phyloP scores from a whole-genome alignment of 2,329 filamentous ascomycete genomes.

The Ustilaginoidea virens region DNA sequence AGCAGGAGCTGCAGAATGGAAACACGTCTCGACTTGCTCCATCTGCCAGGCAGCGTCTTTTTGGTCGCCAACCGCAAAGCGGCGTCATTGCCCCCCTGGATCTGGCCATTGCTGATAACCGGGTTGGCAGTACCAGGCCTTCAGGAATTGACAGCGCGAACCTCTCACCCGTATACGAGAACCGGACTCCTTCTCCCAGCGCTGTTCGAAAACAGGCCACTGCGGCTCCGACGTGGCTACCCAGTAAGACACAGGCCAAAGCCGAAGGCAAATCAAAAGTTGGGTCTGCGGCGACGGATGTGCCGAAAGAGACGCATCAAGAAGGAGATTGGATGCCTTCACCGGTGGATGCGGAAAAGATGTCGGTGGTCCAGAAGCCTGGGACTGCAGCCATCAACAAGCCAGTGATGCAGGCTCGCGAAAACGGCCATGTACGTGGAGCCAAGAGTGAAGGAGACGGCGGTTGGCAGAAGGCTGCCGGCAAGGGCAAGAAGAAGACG shows the following conservation, averaged over 20 bases:
- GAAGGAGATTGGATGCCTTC: not conserved
- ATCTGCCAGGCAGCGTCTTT: conserved; percentile 19
- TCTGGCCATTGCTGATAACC: conserved; percentile 32
- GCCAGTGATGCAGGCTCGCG: no score
- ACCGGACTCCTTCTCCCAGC: conserved; percentile 54
- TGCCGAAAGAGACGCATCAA: not conserved
- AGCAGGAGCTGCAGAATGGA: conserved; percentile 16
- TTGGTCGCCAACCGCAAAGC: conserved; percentile 28
- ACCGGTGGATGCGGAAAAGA: conserved; percentile 10
- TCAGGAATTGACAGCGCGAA: conserved; percentile 26
- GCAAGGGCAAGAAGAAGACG: conserved; percentile 32
- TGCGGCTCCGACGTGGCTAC: conserved; percentile 10
- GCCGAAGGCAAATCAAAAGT: not conserved
- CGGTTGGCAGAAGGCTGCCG: conserved; percentile 44
- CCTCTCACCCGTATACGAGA: conserved; percentile 62
- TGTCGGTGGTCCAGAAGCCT: conserved; percentile 9
- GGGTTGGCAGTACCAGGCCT: conserved; percentile 18
- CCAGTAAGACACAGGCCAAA: conserved; percentile 10
- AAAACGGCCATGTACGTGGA: conserved; percentile 37
- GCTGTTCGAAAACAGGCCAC: conserved; percentile 31
- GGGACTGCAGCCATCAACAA: conserved; percentile 11
- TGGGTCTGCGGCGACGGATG: not conserved
- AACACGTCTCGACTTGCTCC: conserved; percentile 16
- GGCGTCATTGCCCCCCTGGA: conserved; percentile 39
- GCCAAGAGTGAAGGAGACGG: conserved; percentile 39